phyloP scores from a whole-genome alignment of 129 eudicot genomes.

The Artemisia tridentata region DNA sequence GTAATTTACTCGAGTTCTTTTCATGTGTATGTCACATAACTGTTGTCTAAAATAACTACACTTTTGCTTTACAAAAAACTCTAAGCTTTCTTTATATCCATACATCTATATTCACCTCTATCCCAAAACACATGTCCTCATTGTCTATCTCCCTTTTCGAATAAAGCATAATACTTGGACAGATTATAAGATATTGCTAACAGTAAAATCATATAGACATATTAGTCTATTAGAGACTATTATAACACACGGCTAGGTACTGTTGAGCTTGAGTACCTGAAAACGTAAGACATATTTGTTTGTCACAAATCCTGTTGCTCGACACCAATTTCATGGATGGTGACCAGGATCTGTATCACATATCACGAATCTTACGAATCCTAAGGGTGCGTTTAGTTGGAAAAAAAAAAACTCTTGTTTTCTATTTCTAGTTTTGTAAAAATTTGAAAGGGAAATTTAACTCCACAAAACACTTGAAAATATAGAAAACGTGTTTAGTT shows the following conservation, averaged over 20 bases:
- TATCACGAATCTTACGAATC: neutral
- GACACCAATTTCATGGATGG: neutral
- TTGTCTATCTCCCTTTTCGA: neutral
- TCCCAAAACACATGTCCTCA: neutral
- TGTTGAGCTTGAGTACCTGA: neutral
- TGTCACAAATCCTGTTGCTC: neutral
- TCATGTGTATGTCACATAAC: neutral
- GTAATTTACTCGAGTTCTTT: too few species aligned
- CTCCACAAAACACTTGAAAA: too few species aligned
- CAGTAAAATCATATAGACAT: neutral
- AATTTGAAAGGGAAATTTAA: too few species aligned
- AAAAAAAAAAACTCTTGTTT: too few species aligned
- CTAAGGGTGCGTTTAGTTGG: too few species aligned
- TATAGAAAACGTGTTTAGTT: too few species aligned
- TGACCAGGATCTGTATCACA: conserved; percentile 2
- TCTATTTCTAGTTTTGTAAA: too few species aligned
- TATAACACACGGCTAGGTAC: neutral
- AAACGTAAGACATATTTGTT: neutral
- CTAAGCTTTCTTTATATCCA: neutral
- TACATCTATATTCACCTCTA: too few species aligned
- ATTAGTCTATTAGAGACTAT: neutral
- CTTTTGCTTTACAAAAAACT: neutral
- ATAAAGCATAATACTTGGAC: neutral
- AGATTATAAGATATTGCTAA: neutral
- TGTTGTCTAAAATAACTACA: neutral